These are phyloP conservation scores for Fusarium marasasianum DNA, from an alignment of 2,329 filamentous ascomycete species.

Conservation along the genomic window DNA sequence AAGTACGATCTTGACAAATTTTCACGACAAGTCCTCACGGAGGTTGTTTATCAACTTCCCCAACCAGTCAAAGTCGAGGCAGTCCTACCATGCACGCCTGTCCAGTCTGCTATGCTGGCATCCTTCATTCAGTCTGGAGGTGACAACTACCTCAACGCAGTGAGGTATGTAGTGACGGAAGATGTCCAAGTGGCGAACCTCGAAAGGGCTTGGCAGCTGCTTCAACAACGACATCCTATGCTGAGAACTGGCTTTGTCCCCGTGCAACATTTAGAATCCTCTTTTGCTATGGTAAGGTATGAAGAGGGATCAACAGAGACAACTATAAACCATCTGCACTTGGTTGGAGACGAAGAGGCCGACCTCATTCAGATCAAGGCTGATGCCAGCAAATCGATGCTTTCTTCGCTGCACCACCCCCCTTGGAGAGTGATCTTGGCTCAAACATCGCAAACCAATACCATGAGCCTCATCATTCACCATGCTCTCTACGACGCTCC, in stretches of 20 bases:
- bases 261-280: constrained; percentile 64
- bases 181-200: constrained; percentile 54
- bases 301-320: not conserved
- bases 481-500: constrained; percentile 89
- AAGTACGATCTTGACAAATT: constrained; percentile 55
- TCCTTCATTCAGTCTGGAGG: constrained; percentile 76
- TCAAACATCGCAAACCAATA: constrained; percentile 27
- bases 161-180: constrained; percentile 62
- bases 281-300: constrained; percentile 82
- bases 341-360: constrained; percentile 30
- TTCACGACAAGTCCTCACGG: constrained; percentile 40
- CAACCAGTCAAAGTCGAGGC: constrained; percentile 57
- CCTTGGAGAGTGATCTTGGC: constrained; percentile 71
- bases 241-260: constrained; percentile 78
- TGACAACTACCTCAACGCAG: constrained; percentile 77
- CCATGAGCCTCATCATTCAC: constrained; percentile 66
- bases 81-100: constrained; percentile 79
- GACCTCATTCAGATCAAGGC: constrained; percentile 51
- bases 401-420: constrained; percentile 60
- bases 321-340: constrained; percentile 19
- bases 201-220: constrained; percentile 65
- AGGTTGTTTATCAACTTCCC: constrained; percentile 41
- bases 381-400: constrained; percentile 45
- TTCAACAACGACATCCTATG: constrained; percentile 70
- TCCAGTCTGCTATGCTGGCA: constrained; percentile 83